Percentiles rank a stretch among this genome's conserved stretches.
Conservation (phyloP, 2,329 filamentous ascomycete genomes). For the Penicillium polonicum region DNA sequence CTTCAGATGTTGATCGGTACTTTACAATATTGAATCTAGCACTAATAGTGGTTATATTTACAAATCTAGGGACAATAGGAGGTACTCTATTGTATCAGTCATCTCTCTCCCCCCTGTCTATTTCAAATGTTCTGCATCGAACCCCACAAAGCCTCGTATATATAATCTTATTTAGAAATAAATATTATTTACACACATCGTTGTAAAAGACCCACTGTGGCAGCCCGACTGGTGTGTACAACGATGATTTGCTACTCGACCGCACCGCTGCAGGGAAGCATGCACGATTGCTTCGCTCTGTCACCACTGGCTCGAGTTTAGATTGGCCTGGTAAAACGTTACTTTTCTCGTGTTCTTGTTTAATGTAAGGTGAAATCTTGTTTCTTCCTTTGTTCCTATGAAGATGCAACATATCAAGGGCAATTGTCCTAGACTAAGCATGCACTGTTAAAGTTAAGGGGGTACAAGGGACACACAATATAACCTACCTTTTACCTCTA, state of each 20-base stretch:
- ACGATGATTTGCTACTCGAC: conserved; percentile 25
- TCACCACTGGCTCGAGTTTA: conserved; percentile 17
- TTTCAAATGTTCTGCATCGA: not conserved
- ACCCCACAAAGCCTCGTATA: not conserved
- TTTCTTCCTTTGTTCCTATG: not conserved
- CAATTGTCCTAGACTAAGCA: not conserved
- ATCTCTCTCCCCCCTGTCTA: not conserved
- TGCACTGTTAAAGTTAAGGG: not conserved
- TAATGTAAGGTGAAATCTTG: not conserved
- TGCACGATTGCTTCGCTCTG: conserved; percentile 18
- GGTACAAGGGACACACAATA: not conserved
- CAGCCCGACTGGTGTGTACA: conserved; percentile 27
- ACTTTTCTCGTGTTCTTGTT: not conserved
- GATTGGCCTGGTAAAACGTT: conserved; percentile 14
- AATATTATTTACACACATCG: conserved; percentile 17
- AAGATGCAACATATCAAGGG: not conserved
- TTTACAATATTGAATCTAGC: not conserved
- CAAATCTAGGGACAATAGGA: not conserved
- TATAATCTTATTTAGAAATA: not conserved
- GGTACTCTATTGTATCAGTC: not conserved
- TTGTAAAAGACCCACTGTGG: conserved; percentile 21
- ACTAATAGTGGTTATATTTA: not conserved
- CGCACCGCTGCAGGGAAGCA: conserved; percentile 19
- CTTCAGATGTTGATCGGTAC: not conserved
- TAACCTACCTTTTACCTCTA: not conserved